Percentiles rank a stretch among this genome's conserved stretches.
Evolutionary conservation across 768 basidiomycete species (phyloP).

Genomic region (Macrolepiota dolichaula): DNA sequence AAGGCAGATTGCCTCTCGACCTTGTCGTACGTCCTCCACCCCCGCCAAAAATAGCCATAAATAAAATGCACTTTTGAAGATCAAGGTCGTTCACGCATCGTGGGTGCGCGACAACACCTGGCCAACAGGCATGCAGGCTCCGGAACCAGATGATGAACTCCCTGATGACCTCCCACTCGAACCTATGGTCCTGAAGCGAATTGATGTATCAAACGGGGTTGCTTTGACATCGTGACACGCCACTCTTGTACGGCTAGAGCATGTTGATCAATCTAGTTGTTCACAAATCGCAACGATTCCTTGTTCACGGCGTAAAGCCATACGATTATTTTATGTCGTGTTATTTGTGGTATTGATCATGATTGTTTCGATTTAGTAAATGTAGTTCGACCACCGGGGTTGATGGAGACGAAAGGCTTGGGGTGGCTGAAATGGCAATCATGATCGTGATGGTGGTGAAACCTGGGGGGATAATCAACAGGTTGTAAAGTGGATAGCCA

Average conservation of each 20-base stretch:
- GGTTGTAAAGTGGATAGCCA: constrained; percentile 9
- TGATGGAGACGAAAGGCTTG: neutral
- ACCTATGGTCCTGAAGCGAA: neutral
- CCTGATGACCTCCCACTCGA: constrained; percentile 1
- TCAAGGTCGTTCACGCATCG: constrained; percentile 68
- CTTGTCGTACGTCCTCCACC: constrained; percentile 49
- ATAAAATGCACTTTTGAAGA: constrained; percentile 34
- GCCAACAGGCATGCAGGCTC: constrained; percentile 61
- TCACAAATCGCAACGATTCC: neutral
- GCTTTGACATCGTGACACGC: neutral
- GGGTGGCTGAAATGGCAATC: constrained; percentile 14
- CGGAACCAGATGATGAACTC: constrained; percentile 56
- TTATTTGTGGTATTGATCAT: neutral
- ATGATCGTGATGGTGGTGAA: constrained; percentile 76
- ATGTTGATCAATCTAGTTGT: neutral
- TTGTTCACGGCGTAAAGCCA: neutral
- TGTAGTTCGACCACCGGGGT: neutral
- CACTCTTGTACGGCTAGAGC: neutral
- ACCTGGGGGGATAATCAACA: constrained; percentile 42
- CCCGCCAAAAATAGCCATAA: constrained; percentile 2
- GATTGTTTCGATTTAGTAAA: neutral
- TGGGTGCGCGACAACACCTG: constrained; percentile 79
- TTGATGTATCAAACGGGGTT: neutral
- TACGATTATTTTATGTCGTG: neutral
- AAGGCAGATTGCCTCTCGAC: constrained; percentile 56